Evolutionary conservation across 2,329 filamentous ascomycete genomes (phyloP), one percentile per base, ranked within the genome.

Genomic region (Sporothrix pseudoabietina): DNA sequence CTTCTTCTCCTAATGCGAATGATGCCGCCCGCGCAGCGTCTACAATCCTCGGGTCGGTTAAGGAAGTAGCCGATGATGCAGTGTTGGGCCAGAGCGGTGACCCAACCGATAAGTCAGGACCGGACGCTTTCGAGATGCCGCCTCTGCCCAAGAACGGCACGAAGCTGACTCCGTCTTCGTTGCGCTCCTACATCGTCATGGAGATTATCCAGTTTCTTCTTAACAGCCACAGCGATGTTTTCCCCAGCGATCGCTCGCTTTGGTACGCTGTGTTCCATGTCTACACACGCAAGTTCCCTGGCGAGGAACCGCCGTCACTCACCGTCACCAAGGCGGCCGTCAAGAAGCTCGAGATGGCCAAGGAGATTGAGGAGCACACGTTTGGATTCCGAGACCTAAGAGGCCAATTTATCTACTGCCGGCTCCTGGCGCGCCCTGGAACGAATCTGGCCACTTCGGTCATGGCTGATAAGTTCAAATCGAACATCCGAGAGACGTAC

Each of bases 171-270:
- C 32, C 70, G 7, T 70, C 65, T 12, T 47, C 59, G 4, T 4
- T 75, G 54, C 75, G 78, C 59, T 77, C 78, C 10, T 78, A 80
- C 7, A 82, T 83, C 52, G 79, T 80, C 2, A 78, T 78, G n/a
- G 80, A 82, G 66, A 82, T 85, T 66, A 80, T 85, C 59, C 76
- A 80, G 14, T 81, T 84, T 73, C 79, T 86, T 10, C 78, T 86
- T 14, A 78, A 80, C 55, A 77, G 78, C 35, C 84, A 82, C 61
- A 77, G 78, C 1, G 87, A 87, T 0, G 84, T 85, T 0, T 85
- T 89, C 61, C 85, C 87, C 1, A 85, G 85, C 19, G 85, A 85
- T 32, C 82, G 83, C 55, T 80, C 85, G 3, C 78, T 89, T 4
- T 87, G 85, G 80, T 83, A 84, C 73, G 84, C 84, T 1, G 77